phyloP scores from a whole-genome alignment of 768 basidiomycete genomes.

The Kwoniella sp. region DNA sequence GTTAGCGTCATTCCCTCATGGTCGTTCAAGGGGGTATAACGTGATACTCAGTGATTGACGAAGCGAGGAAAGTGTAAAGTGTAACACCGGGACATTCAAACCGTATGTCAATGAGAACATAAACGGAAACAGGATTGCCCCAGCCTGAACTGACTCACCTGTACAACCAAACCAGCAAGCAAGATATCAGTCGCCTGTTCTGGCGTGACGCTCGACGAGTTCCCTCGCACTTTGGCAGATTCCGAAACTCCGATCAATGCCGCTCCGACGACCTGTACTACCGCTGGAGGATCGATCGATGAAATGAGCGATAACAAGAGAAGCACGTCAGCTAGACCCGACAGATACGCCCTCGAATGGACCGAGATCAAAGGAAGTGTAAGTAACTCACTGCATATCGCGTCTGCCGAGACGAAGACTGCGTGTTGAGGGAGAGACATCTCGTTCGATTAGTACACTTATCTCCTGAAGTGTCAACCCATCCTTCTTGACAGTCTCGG shows the following conservation, averaged over 20 bases:
- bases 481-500: too few species aligned
- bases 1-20: background rate
- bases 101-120: background rate
- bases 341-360: too few species aligned
- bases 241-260: slow-evolving; percentile 56
- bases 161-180: slow-evolving; percentile 53
- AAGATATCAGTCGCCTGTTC: slow-evolving; percentile 56
- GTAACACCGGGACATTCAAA: background rate
- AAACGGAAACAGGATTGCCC: background rate
- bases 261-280: slow-evolving; percentile 55
- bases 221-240: slow-evolving; percentile 34
- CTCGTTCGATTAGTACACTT: too few species aligned
- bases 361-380: too few species aligned
- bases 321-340: too few species aligned
- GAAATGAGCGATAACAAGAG: background rate
- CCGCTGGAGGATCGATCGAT: too few species aligned
- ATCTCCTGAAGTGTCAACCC: too few species aligned
- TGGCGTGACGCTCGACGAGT: slow-evolving; percentile 38
- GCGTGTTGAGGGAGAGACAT: background rate
- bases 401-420: slow-evolving; percentile 52
- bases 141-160: too few species aligned
- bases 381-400: slow-evolving; percentile 38
- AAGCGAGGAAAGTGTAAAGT: background rate
- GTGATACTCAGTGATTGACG: too few species aligned
- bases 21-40: too few species aligned